Evolutionary conservation across 73 alveolate species (phyloP), one percentile per base, ranked within the genome.

Genomic region (Diophrys appendiculata): DNA sequence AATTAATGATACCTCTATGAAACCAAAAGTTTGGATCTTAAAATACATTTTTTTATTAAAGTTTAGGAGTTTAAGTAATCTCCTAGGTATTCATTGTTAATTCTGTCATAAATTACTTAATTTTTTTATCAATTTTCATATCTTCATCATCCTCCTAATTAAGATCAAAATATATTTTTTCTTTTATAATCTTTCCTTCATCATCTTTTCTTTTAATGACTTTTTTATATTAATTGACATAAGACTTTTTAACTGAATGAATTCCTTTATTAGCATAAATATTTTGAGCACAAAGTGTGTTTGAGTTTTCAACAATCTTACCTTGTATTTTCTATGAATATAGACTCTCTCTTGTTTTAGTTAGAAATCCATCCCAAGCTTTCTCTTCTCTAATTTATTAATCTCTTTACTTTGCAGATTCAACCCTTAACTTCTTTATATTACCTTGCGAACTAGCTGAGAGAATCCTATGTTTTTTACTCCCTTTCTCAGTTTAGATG

Each of bases 11-110:
- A 0, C 89, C 89, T 60, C 72, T 80, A 33, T 80, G 89, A 33
- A 68, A 80, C 89, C 89, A 80, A 56, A 80, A 80, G 52, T 80
- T 80, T 1, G 89, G 67, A 30, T 80, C 89, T 18, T 60, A 2
- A 54, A 80, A 80, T 1, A 72, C 87, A 64, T 43, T 43, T 18
- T 43, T 43, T 43, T 43, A 43, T 11, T 5, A 11, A 11, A 43
- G n/a, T 43, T 43, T 43, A 43, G 60, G 60, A 43, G 60, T 18
- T 43, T 5, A 43, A 11, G 60, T 43, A 11, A 43, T 43, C 18
- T 43, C 5, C 18, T 43, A 43, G 18, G 60, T 43, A 43, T n/a
- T n/a, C n/a, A n/a, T n/a, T n/a, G 18, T 18, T 43, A 11, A 11
- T 43, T 43, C 60, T 43, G 60, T 43, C 60, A 11, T 11, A 11